These are phyloP conservation scores for Solanum sitiens DNA, from an alignment of 257 asterid genomes.

Conservation along the genomic window DNA sequence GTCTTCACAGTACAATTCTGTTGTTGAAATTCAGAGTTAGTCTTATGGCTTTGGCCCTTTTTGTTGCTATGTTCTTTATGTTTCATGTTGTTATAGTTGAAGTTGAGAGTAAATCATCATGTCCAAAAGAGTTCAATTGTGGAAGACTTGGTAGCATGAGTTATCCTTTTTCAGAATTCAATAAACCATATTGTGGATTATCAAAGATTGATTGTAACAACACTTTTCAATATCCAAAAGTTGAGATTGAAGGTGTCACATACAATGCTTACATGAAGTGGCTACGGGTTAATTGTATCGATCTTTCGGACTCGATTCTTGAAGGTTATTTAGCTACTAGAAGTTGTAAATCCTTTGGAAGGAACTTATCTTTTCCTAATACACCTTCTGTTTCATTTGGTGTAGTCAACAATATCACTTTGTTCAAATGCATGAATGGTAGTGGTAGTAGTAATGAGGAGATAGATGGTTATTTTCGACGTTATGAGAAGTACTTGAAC, in stretches of 20 bases:
- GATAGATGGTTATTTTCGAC: background rate
- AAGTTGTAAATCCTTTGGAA: background rate
- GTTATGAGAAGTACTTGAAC: background rate
- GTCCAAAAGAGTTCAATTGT: background rate
- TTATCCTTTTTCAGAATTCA: background rate
- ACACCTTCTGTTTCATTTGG: slow-evolving; percentile 1
- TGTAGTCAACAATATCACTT: background rate
- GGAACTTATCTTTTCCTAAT: background rate
- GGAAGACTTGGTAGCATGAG: background rate
- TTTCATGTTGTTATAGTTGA: background rate
- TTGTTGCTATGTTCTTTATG: background rate
- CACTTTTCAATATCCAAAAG: background rate
- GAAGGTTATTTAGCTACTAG: background rate
- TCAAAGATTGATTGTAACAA: background rate
- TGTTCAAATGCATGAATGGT: background rate
- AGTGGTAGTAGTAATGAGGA: background rate
- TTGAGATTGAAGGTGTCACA: background rate
- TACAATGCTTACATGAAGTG: background rate
- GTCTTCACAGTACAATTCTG: too few relatives aligned
- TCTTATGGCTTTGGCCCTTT: background rate
- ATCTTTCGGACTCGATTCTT: background rate
- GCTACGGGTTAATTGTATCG: background rate
- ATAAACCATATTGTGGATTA: background rate
- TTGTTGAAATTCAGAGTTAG: background rate
- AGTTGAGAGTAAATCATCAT: background rate